Evolutionary conservation across 1,139 yeast genomes (phyloP), one percentile per base, ranked within the genome.

Genomic region (Suhomyces taliae): DNA sequence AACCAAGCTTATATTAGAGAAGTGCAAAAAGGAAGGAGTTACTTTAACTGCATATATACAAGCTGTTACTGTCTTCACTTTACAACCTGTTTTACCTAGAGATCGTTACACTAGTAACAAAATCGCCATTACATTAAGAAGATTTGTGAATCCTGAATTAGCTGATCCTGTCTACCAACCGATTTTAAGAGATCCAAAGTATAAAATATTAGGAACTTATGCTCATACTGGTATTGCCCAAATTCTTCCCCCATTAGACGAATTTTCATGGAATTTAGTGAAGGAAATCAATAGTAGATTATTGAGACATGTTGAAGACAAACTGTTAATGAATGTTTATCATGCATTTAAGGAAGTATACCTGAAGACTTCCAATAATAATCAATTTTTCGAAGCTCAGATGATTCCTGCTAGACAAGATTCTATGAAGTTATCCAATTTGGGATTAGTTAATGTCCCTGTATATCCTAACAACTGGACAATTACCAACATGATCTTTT

Each of bases 251-350:
- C 76, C 76, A 4, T 35, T 67, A 3, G 43, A 53, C 3, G 57
- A 59, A 14, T 69, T 74, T 44, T 60, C 68, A 6, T 75, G 80
- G 80, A 69, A 67, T 7, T 33, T 53, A 8, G 78, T 67, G 1
- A 45, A 58, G 27, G 42, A 48, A 9, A 51, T 69, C 12, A 65
- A 62, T 44, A 35, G 39, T 0, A 58, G 64, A 41, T 54, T 72
- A 40, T 35, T 48, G 4, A 42, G 41, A 2, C 55, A 63, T 8
- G 54, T 60, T 11, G 37, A 48, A 6, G 70, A 72, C 45, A 57
- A 54, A 11, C 53, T 60, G 36, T 55, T 68, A 8, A 56, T 73
- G 39, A 64, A 69, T 48, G 44, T 56, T 26, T 43, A 61, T 41
- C 56, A 62, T 19, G 48, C 53, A 1, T 69, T 65, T 49, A 55